phyloP scores from a whole-genome alignment of 1,284 basidiomycete species.

The Ceratobasidium sp. region DNA sequence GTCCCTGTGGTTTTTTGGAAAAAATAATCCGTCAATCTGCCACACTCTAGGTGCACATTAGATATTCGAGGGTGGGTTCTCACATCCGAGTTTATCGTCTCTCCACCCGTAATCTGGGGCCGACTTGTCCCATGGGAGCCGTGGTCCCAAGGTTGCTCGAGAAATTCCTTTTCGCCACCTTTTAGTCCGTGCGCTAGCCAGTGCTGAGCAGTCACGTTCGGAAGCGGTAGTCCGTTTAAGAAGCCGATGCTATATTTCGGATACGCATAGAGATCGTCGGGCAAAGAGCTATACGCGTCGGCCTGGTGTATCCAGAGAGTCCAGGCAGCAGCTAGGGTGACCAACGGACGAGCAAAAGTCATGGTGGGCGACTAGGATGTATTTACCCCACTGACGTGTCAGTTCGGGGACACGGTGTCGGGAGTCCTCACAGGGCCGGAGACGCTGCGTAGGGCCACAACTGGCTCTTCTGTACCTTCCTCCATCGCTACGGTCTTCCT shows the following conservation, averaged over 20 bases:
- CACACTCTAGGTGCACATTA: constrained; percentile 28
- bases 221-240: constrained; percentile 78
- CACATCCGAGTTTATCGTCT: constrained; percentile 43
- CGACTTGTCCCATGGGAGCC: constrained; percentile 50
- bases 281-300: constrained; percentile 35
- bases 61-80: constrained; percentile 38
- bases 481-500: constrained; percentile 17
- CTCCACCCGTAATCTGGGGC: constrained; percentile 65
- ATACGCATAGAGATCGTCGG: constrained; percentile 76
- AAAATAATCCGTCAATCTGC: constrained; percentile 33
- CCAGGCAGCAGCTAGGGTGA: constrained; percentile 18
- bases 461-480: constrained; percentile 13
- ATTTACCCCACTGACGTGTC: constrained; percentile 32
- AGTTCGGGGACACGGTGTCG: constrained; percentile 24
- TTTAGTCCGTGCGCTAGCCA: constrained; percentile 72
- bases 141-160: constrained; percentile 66
- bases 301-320: constrained; percentile 15
- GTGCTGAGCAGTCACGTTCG: constrained; percentile 71
- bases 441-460: constrained; percentile 34
- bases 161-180: constrained; percentile 77
- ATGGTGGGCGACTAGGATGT: constrained; percentile 24
- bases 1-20: constrained; percentile 52
- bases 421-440: constrained; percentile 23
- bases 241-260: constrained; percentile 85
- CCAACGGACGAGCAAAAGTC: constrained; percentile 30